phyloP scores from a whole-genome alignment of 2,329 filamentous ascomycete species.

The Fusarium fracticaudum region DNA sequence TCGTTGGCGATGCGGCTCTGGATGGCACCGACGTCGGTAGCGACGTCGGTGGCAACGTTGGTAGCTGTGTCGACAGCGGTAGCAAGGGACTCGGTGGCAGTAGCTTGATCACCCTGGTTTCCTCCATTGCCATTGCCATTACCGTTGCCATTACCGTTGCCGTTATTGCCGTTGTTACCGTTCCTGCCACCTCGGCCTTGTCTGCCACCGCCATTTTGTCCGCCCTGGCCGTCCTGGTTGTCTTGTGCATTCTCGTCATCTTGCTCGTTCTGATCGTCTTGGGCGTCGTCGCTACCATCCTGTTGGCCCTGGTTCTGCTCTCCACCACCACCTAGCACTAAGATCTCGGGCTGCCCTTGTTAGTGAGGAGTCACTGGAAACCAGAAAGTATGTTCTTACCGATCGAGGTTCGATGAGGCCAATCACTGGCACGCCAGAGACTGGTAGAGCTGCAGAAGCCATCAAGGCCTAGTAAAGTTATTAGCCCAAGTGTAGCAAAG shows the following conservation, averaged over 20 bases:
- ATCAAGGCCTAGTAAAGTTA: constrained; percentile 6
- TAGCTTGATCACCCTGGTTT: background rate
- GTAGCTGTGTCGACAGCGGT: background rate
- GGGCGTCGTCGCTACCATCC: background rate
- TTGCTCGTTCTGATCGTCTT: background rate
- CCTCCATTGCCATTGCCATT: background rate
- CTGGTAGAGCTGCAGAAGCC: constrained; percentile 19
- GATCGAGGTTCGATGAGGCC: constrained; percentile 7
- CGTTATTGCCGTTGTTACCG: background rate
- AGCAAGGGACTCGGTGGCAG: background rate
- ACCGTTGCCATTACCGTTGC: background rate
- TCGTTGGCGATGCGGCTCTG: background rate
- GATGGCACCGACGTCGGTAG: background rate
- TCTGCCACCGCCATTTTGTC: background rate
- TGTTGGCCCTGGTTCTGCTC: background rate
- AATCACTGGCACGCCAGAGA: constrained; percentile 1
- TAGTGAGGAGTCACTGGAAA: background rate
- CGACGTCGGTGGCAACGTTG: background rate
- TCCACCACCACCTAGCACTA: background rate
- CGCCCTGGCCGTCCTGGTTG: background rate
- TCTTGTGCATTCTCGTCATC: background rate
- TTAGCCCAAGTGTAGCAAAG: fast-evolving
- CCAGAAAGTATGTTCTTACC: background rate
- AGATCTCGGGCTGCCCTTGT: background rate
- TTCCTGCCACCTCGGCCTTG: background rate